Percentiles rank a stretch among this genome's conserved stretches.
These are phyloP conservation scores for Clohesyomyces aquaticus DNA, from an alignment of 495 filamentous ascomycete genomes.

Conservation along the genomic window DNA sequence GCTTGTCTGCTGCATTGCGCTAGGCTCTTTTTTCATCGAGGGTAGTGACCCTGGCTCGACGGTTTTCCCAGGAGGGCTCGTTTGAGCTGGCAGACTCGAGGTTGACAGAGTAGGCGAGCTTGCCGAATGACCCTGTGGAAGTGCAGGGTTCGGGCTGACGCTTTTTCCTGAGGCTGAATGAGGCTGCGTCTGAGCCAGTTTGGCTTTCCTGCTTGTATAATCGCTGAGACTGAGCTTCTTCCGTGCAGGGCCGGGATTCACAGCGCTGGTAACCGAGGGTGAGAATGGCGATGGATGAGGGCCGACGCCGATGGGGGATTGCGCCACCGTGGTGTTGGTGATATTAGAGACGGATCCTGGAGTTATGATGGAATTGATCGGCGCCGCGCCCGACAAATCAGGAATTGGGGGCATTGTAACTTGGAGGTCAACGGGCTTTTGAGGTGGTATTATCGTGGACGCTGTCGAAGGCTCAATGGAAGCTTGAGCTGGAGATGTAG, in stretches of 20 bases:
- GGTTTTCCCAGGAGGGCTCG: slow-evolving; percentile 11
- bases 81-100: slow-evolving; percentile 22
- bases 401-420: slow-evolving; percentile 27
- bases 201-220: slow-evolving; percentile 62
- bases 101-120: slow-evolving; percentile 27
- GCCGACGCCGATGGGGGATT: slow-evolving; percentile 58
- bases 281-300: slow-evolving; percentile 48
- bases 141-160: neutral
- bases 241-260: slow-evolving; percentile 63
- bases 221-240: slow-evolving; percentile 78
- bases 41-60: slow-evolving; percentile 7
- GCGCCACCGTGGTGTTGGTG: slow-evolving; percentile 44
- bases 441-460: neutral
- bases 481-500: slow-evolving; percentile 10
- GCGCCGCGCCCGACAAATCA: slow-evolving; percentile 45
- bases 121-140: slow-evolving; percentile 5
- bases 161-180: neutral
- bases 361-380: slow-evolving; percentile 52
- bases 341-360: slow-evolving; percentile 31
- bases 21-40: slow-evolving; percentile 19
- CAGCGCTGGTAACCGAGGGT: slow-evolving; percentile 49
- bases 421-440: slow-evolving; percentile 33
- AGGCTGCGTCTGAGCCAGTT: slow-evolving; percentile 23
- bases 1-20: neutral
- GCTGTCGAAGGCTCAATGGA: neutral